Conservation (phyloP, 1,139 yeast species). For the Arxiozyma slooffiae region DNA sequence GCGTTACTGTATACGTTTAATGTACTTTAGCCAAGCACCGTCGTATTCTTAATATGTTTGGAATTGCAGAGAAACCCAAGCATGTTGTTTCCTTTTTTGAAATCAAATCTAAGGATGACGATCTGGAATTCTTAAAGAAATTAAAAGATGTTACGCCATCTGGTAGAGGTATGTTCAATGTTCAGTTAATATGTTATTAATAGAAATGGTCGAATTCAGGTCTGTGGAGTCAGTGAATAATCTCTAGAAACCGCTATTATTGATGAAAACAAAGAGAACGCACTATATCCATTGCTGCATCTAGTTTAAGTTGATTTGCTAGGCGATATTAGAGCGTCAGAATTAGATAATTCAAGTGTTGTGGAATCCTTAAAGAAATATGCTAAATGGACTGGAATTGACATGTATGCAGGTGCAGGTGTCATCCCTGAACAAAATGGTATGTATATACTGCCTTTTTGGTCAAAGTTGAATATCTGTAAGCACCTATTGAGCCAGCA, state of each 20-base stretch:
- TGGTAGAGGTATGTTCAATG: slow-evolving; percentile 94
- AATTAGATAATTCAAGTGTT: slow-evolving; percentile 80
- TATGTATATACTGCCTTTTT: slow-evolving; percentile 70
- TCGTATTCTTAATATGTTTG: slow-evolving; percentile 92
- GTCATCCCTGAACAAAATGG: slow-evolving; percentile 60
- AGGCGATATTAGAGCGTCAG: slow-evolving; percentile 87
- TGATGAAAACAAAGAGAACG: slow-evolving; percentile 63
- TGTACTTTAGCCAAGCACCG: slow-evolving; percentile 86
- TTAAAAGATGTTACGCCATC: slow-evolving; percentile 98
- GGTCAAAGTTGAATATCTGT: slow-evolving; percentile 67
- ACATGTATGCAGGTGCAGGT: slow-evolving; percentile 61
- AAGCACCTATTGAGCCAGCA: slow-evolving; percentile 43
- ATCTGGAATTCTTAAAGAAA: slow-evolving; percentile 65
- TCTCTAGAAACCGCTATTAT: slow-evolving; percentile 69
- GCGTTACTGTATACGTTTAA: slow-evolving; percentile 89
- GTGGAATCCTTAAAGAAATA: slow-evolving; percentile 53
- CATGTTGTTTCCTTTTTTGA: slow-evolving; percentile 92
- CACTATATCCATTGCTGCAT: slow-evolving; percentile 85
- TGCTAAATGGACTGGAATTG: slow-evolving; percentile 52
- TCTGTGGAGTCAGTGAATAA: slow-evolving; percentile 93
- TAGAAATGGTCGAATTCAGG: slow-evolving; percentile 73
- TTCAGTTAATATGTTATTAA: slow-evolving; percentile 89
- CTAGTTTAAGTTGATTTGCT: slow-evolving; percentile 90
- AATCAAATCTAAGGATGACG: slow-evolving; percentile 61
- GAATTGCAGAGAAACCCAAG: slow-evolving; percentile 98